Base-by-base conservation (phyloP, 2,329 filamentous ascomycete species). In the Phaeosphaeriaceae sp. region DNA sequence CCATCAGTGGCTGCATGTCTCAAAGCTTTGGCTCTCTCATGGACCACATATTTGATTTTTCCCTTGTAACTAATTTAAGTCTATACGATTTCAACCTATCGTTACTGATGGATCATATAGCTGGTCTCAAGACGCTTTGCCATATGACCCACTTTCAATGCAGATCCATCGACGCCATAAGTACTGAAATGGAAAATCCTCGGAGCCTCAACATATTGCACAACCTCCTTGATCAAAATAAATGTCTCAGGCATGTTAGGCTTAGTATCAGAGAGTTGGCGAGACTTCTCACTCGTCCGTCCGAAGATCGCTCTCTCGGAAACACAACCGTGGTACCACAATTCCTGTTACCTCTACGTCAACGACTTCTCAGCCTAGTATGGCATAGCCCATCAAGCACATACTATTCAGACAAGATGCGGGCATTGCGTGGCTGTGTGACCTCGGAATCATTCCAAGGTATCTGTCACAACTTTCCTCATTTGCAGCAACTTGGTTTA, bases 1-100 rank as follows among this genome's bases (percentile, higher is more conserved):
- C 26, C 3, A 26, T 53, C 3, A 18, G 36, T 16, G 42, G 50
- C 6, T 44, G 13, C 26, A 40, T 53, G 39, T 42, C 46, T 9
- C 15, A 16, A 20, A 6, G 16, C 11, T 46, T 50, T 16, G 23
- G 16, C 8, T 17, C n/a, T 7, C n/a, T 11, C 2, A 20, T 53
- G 1, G 16, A 21, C 17, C 21, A 46, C 9, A 29, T 50, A 1
- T 41, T 53, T 21, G 40, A 47, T 20, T 28, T 40, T n/a, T 37
- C 48, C 13, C 28, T 11, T 9, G 18, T 52, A 11, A 55, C 48
- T 9, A 43, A 11, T n/a, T 30, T 52, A 9, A 15, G 15, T 20
- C 30, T 55, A 2, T 40, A 23, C 9, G 7, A 30, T 7, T 47
- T 41, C 6, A 9, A 30, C 9, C 29, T 23, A 16, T 39, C 13